Conservation (phyloP, 192 early-diverging fungal species). For the Gigaspora rosea region DNA sequence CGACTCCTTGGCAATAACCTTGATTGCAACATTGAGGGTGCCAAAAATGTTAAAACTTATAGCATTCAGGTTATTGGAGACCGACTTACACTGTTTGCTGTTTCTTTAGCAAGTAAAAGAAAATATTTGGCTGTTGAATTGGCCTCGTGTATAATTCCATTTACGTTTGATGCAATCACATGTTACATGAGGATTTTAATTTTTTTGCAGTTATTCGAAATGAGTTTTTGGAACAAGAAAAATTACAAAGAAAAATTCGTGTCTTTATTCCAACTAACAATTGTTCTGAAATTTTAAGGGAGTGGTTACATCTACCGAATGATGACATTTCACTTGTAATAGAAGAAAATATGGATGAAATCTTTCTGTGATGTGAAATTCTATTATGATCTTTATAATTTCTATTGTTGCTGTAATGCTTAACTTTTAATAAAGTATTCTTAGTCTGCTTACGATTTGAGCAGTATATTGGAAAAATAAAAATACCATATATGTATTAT, state of each 20-base stretch:
- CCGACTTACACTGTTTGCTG: conserved; percentile 15
- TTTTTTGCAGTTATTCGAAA: conserved; percentile 20
- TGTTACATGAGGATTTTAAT: conserved; percentile 19
- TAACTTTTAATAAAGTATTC: no score
- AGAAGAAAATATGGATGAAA: conserved; percentile 4
- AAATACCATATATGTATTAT: no score
- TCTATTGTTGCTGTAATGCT: no score
- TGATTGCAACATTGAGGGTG: conserved; percentile 24
- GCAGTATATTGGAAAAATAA: no score
- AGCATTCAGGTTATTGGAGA: conserved; percentile 30
- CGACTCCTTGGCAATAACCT: conserved; percentile 7
- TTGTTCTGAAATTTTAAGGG: not conserved
- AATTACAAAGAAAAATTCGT: conserved; percentile 12
- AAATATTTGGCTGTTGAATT: conserved; percentile 29
- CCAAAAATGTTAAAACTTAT: conserved; percentile 22
- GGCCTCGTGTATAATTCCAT: conserved; percentile 27
- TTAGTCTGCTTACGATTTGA: no score
- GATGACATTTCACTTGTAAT: not conserved
- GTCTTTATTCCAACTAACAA: not conserved
- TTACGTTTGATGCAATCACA: conserved; percentile 18
- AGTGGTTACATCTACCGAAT: no score
- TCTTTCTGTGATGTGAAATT: not conserved
- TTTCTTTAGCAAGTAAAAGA: conserved; percentile 12
- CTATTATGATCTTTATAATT: no score
- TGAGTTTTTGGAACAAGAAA: conserved; percentile 24